A percentile compares a stretch with the other conserved stretches of the same genome.
These are phyloP conservation scores for Penicillium sp. DNA, from an alignment of 2,329 filamentous ascomycete genomes.

Conservation along the genomic window DNA sequence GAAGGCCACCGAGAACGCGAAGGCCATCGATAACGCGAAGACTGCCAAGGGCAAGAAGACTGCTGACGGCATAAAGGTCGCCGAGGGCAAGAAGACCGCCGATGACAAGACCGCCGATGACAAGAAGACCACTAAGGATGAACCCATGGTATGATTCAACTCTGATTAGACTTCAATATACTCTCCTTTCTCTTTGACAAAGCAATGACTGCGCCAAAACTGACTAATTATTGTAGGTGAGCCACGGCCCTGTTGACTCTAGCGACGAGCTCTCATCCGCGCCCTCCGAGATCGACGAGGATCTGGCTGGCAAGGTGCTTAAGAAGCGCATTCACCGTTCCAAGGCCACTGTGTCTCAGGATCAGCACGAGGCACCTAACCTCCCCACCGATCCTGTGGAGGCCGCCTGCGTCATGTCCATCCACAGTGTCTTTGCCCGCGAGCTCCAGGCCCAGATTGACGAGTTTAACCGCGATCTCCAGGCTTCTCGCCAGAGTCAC, in stretches of 20 bases:
- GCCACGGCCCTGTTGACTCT: not conserved
- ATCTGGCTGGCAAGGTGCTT: not conserved
- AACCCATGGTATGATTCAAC: not conserved
- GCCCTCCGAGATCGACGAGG: not conserved
- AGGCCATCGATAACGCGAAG: not conserved
- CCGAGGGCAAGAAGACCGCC: not conserved
- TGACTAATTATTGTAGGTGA: not conserved
- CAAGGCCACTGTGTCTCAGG: not conserved
- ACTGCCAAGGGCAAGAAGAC: no score
- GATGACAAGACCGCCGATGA: not conserved
- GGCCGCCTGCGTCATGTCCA: conserved; percentile 31
- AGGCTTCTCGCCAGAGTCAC: conserved; percentile 38
- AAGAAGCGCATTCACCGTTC: not conserved
- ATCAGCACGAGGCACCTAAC: not conserved
- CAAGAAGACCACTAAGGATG: no score
- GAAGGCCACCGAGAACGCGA: not conserved
- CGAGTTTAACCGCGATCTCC: conserved; percentile 57
- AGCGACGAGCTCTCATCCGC: not conserved
- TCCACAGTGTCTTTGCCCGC: conserved; percentile 55
- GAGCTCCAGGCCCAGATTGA: conserved; percentile 58
- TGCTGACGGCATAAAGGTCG: not conserved
- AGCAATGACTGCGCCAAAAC: not conserved
- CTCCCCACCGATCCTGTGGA: conserved; percentile 16
- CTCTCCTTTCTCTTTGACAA: not conserved
- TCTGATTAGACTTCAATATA: not conserved